These are phyloP conservation scores for Mortierella sp. DNA, from an alignment of 371 early-diverging fungal genomes.

Conservation along the genomic window DNA sequence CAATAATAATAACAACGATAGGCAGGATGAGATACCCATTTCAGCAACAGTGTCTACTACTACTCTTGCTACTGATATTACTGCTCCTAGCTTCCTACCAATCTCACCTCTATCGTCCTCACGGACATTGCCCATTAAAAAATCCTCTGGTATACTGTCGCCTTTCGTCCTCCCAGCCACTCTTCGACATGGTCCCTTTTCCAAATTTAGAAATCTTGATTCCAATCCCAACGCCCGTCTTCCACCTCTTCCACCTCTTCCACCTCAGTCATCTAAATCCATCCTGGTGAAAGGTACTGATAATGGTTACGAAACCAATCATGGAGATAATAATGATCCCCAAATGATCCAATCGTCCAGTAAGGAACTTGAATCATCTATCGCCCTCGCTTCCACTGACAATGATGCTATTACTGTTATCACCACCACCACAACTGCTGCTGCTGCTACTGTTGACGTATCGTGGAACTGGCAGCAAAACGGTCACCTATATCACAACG, in stretches of 20 bases:
- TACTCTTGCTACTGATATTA: not conserved
- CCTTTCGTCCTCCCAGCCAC: conserved; percentile 28
- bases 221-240: conserved; percentile 18
- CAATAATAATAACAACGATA: too few relatives aligned
- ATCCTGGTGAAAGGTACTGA: not conserved
- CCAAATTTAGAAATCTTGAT: conserved; percentile 4
- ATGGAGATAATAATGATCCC: not conserved
- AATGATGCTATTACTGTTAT: not conserved
- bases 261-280: not conserved
- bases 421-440: not conserved
- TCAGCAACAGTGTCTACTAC: not conserved
- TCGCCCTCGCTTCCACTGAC: not conserved
- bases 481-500: conserved; percentile 40
- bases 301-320: not conserved
- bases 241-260: not conserved
- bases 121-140: not conserved
- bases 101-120: not conserved
- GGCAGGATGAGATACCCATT: too few relatives aligned
- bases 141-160: conserved; percentile 7
- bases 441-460: not conserved
- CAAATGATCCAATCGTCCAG: not conserved
- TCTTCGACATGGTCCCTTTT: conserved; percentile 6
- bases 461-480: conserved; percentile 27
- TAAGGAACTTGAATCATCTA: not conserved
- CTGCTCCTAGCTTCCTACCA: not conserved